Evolutionary conservation across 2,329 filamentous ascomycete species (phyloP).

Genomic region (Pyrenophora seminiperda): DNA sequence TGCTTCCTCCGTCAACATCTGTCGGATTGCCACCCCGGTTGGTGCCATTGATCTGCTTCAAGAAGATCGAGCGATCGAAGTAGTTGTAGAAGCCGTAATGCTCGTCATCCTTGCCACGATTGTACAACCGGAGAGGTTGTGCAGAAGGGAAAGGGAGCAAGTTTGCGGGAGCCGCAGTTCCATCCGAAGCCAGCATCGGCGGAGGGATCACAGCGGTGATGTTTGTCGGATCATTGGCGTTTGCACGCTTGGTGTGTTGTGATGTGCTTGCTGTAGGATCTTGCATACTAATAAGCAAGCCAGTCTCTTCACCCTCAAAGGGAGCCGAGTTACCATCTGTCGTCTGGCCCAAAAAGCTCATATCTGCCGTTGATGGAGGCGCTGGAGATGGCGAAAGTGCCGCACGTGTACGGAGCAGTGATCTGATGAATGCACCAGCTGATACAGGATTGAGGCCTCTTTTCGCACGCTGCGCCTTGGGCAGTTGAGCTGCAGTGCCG

Average conservation of each 20-base stretch:
- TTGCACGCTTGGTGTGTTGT: slow-evolving; percentile 46
- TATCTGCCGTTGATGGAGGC: slow-evolving; percentile 69
- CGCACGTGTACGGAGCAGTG: slow-evolving; percentile 35
- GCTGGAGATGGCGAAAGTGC: slow-evolving; percentile 57
- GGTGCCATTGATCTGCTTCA: slow-evolving; percentile 64
- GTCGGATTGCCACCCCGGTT: slow-evolving; percentile 49
- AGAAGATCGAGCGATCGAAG: slow-evolving; percentile 84
- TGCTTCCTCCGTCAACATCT: slow-evolving; percentile 58
- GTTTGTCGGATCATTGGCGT: slow-evolving; percentile 41
- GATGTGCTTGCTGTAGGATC: slow-evolving; percentile 37
- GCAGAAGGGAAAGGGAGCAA: slow-evolving; percentile 70
- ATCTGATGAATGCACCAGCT: slow-evolving; percentile 43
- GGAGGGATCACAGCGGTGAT: slow-evolving; percentile 64
- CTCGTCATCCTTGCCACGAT: slow-evolving; percentile 78
- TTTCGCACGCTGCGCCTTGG: slow-evolving; percentile 43
- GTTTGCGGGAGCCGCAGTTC: slow-evolving; percentile 72
- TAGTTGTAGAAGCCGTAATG: slow-evolving; percentile 96
- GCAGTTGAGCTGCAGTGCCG: slow-evolving; percentile 47
- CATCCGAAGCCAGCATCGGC: slow-evolving; percentile 68
- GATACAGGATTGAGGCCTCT: slow-evolving; percentile 65
- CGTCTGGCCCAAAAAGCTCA: slow-evolving; percentile 81
- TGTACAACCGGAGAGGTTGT: slow-evolving; percentile 84
- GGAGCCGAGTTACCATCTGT: slow-evolving; percentile 73
- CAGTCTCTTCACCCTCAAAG: slow-evolving; percentile 84
- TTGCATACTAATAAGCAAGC: slow-evolving; percentile 83